Conservation (phyloP, 2,329 filamentous ascomycete genomes). For the Fusarium sp. region DNA sequence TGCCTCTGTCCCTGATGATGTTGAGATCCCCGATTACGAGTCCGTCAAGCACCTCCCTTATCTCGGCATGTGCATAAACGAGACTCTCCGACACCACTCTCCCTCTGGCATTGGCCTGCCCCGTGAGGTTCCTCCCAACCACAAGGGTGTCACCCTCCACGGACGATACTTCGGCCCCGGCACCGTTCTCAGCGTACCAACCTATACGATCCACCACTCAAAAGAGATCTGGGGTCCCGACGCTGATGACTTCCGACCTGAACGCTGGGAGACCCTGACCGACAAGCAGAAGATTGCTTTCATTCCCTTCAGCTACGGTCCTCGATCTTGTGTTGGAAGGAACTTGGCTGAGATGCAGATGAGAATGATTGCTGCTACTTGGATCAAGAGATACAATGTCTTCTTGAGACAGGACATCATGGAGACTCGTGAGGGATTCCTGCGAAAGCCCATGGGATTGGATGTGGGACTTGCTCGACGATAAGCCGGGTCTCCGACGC, state of each 20-base stretch:
- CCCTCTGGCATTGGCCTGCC: conserved; percentile 90
- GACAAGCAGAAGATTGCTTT: conserved; percentile 80
- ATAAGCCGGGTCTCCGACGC: background rate
- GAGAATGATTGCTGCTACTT: conserved; percentile 81
- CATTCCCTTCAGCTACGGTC: conserved; percentile 81
- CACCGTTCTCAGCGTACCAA: conserved; percentile 84
- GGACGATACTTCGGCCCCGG: conserved; percentile 80
- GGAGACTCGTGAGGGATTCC: conserved; percentile 84
- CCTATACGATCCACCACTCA: conserved; percentile 86
- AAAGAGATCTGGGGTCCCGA: conserved; percentile 80
- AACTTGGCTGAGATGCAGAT: conserved; percentile 94
- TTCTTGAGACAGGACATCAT: conserved; percentile 70
- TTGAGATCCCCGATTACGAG: conserved; percentile 78
- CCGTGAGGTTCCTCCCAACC: conserved; percentile 76
- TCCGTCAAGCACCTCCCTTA: conserved; percentile 83
- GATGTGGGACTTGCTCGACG: conserved; percentile 53
- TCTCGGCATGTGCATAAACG: conserved; percentile 81
- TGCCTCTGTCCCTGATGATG: conserved; percentile 70
- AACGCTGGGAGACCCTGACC: conserved; percentile 78
- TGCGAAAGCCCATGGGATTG: conserved; percentile 82
- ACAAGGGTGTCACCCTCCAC: conserved; percentile 74
- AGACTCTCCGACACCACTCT: conserved; percentile 88
- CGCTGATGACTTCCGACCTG: conserved; percentile 80
- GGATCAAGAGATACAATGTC: conserved; percentile 67
- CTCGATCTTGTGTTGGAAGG: conserved; percentile 79